Evolutionary conservation across 2,329 filamentous ascomycete species (phyloP), one percentile per base, ranked within the genome.

Genomic region (Epichloe baconii): DNA sequence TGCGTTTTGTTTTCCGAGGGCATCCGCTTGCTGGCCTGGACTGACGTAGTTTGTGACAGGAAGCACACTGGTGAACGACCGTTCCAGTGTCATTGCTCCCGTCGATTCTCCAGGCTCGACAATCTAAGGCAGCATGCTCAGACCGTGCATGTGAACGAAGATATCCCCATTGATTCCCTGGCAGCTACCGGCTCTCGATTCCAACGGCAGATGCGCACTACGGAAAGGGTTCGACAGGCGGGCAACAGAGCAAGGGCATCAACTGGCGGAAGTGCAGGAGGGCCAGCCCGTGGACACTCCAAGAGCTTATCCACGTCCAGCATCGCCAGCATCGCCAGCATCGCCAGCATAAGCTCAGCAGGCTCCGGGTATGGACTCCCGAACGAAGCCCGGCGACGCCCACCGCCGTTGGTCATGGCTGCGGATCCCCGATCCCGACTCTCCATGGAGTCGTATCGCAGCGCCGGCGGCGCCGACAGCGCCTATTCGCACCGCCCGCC

Each of bases 51-150:
- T 44, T 17, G 10, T 38, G 42, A 7, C 23, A 93, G 89, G 61
- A 97, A 97, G 78, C 93, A 98, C 63, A 98, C 93, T 0, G 93
- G 93, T 49, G 93, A 98, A 71, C 83, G 93, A 31, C 93, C 93
- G 0, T 98, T 97, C 61, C 86, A 94, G 67, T 98, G 93, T 59
- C 93, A 97, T 67, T 98, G 93, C 68, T 88, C 85, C 2, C 81
- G 93, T 48, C 81, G 89, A 51, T 98, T 98, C 66, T 97, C 93
- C 10, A 81, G 91, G 47, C 78, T 97, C 44, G 91, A 98, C 67
- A 98, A 98, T 63, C 73, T 98, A 48, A 82, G 93, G 53, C 93
- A 98, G 65, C 93, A 98, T 74, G 93, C 93, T 44, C 90, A 96
- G 67, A 97, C 93, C 0, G 93, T 98, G 1, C 93, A 98, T 65